These are phyloP conservation scores for Xylariaceae sp. DNA, from an alignment of 2,329 filamentous ascomycete genomes.

Conservation along the genomic window DNA sequence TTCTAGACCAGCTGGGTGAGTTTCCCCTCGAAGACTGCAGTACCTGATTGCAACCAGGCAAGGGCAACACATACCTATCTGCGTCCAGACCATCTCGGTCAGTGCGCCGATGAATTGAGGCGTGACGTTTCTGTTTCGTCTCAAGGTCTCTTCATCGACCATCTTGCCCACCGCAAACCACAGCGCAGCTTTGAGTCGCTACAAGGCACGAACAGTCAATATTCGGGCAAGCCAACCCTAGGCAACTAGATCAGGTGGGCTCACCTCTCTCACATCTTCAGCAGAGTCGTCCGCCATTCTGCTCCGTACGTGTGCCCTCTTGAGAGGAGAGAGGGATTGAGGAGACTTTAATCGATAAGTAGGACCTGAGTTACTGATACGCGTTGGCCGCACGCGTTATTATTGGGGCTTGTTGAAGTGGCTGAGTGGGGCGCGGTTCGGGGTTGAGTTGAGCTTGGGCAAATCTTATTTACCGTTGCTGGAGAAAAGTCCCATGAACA, in stretches of 20 bases:
- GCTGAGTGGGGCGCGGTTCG: not conserved
- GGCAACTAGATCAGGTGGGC: no score
- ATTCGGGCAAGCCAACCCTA: no score
- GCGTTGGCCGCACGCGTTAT: no score
- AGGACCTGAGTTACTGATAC: no score
- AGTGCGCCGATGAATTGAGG: conserved; percentile 79
- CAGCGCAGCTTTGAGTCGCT: conserved; percentile 78
- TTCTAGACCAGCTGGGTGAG: conserved; percentile 37
- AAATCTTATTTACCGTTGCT: not conserved
- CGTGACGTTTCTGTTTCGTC: conserved; percentile 73
- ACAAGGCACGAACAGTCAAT: no score
- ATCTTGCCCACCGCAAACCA: conserved; percentile 83
- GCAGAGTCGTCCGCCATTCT: conserved; percentile 24
- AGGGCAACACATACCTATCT: conserved; percentile 54
- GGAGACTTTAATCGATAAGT: no score
- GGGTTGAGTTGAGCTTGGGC: not conserved
- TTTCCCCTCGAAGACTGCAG: no score
- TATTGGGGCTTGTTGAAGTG: no score
- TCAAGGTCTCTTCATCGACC: conserved; percentile 74
- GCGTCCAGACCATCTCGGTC: conserved; percentile 67
- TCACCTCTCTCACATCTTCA: conserved; percentile 25
- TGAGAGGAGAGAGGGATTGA: no score
- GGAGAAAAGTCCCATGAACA: conserved; percentile 2
- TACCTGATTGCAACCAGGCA: no score
- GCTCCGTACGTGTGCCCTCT: no score